Base-by-base conservation (phyloP, 345 rosid genomes). In the Mercurialis annua region DNA sequence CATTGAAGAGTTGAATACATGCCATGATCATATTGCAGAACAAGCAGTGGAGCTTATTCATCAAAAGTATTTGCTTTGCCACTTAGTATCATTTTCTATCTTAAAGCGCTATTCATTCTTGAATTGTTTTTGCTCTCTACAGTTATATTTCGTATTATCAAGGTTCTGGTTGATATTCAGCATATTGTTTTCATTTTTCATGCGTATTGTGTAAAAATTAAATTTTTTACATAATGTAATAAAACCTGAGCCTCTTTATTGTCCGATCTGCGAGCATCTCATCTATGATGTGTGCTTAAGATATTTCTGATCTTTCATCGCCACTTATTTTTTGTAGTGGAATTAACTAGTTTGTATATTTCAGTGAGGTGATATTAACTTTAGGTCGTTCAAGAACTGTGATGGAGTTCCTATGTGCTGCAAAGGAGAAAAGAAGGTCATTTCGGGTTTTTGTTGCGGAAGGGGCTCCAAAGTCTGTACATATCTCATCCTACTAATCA, bases 11-110 rank as follows among this genome's bases (percentile, higher is more conserved):
- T 88, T 92, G 70, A 67, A 75, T 68, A 87, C 93, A 51, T 95
- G 97, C 77, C 97, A 92, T 73, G 98, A 95, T 70, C 96, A 85
- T 87, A 95, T 95, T 51, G 96, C 99, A 42, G 98, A 95, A 78
- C 99, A 95, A 81, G 99, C 99, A 6, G 83, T 95, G 59, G 99
- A 95, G 81, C 99, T 92, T 81, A 95, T 92, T 75, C 99, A 95
- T 81, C 99, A 95, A 40, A 92, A 95, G 98, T 95, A 95, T 53
- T 59, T 24, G 29, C 75, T 84, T 55, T 30, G 38, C 6, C 20
- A 34, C 50, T 3, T 42, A 48, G 63, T 54, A 56, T 59, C 20
- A 23, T 11, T 56, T 34, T 34, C 9, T 34, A 34, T 9, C 9
- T 34, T 34, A 34, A 34, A 9, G 40, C 9, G 4, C 40, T 34